Evolutionary conservation across 495 filamentous ascomycete species (phyloP), one percentile per base, ranked within the genome.

Genomic region (Aspergillus mulundensis): DNA sequence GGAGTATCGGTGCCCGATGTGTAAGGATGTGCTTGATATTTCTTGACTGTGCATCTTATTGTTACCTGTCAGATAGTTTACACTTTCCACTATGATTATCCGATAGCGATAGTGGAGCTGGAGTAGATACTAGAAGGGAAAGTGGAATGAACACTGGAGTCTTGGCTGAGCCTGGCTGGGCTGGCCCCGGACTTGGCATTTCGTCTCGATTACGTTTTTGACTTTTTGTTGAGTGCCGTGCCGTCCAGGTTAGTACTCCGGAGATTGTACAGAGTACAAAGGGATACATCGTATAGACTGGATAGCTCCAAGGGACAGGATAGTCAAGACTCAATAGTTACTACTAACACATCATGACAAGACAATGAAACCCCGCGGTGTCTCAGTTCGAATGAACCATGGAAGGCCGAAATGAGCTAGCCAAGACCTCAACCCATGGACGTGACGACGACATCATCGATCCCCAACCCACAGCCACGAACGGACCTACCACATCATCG

Each of bases 1-100:
- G 16, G 65, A 59, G 32, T 72, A 69, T 44, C 62, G 58, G 18
- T 72, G 71, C 53, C 71, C 71, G 12, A 64, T 70, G 1, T 74
- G 71, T 53, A 7, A 66, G 69, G 58, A 61, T 63, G 12, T 58
- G 59, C 18, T 73, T 67, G 52, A 64, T 50, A 1, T 67, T 66
- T 8, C 42, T 25, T 2, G 58, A 63, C 32, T 51, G 54, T 47
- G 8, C 24, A n/a, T n/a, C 30, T 39, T 41, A 18, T 12, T 16
- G 49, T 16, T 46, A 7, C 24, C 50, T 14, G 20, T 21, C 46
- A 18, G 21, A 32, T 40, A 39, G 11, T 42, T n/a, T n/a, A n/a
- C n/a, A n/a, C n/a, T n/a, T n/a, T n/a, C n/a, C n/a, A n/a, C n/a
- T n/a, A n/a, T n/a, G n/a, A n/a, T n/a, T n/a, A n/a, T n/a, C 24